Evolutionary conservation across 2,329 filamentous ascomycete genomes (phyloP).

Genomic region (Dactylella cylindrospora): DNA sequence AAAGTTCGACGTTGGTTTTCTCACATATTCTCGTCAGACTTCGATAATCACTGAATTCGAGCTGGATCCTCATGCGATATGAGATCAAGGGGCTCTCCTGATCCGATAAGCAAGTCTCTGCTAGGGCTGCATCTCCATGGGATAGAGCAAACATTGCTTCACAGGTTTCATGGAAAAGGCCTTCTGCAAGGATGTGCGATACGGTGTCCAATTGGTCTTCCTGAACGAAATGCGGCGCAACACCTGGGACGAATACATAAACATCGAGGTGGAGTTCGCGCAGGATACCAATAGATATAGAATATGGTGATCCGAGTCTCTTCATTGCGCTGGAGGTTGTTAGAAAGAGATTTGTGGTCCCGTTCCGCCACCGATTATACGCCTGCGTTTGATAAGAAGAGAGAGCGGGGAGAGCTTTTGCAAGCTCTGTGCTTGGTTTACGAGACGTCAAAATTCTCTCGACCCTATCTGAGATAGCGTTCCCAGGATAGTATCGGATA

Average conservation of each 20-base stretch:
- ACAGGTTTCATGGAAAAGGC: constrained; percentile 52
- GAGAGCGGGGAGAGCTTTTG: constrained; percentile 30
- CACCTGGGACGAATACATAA: constrained; percentile 37
- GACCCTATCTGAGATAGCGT: constrained; percentile 25
- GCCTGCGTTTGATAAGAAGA: constrained; percentile 29
- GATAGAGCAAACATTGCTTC: constrained; percentile 49
- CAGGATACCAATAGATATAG: constrained; percentile 21
- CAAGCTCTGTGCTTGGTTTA: constrained; percentile 29
- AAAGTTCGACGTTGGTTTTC: constrained; percentile 50
- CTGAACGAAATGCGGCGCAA: constrained; percentile 21
- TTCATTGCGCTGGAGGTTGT: constrained; percentile 31
- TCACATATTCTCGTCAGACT: constrained; percentile 48
- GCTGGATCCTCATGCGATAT: constrained; percentile 51
- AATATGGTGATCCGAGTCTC: constrained; percentile 19
- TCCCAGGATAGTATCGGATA: constrained; percentile 25
- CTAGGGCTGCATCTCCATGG: constrained; percentile 50
- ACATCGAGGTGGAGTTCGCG: constrained; percentile 32
- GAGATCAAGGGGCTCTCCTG: constrained; percentile 48
- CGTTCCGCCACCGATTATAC: constrained; percentile 29
- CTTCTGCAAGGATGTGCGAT: constrained; percentile 49
- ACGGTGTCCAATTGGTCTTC: constrained; percentile 25
- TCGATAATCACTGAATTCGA: constrained; percentile 49
- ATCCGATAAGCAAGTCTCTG: constrained; percentile 51
- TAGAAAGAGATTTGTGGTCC: constrained; percentile 21
- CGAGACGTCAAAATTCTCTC: constrained; percentile 21